These are phyloP conservation scores for Musa troglodytarum DNA, from an alignment of 176 grass and related monocot species.

Conservation along the genomic window DNA sequence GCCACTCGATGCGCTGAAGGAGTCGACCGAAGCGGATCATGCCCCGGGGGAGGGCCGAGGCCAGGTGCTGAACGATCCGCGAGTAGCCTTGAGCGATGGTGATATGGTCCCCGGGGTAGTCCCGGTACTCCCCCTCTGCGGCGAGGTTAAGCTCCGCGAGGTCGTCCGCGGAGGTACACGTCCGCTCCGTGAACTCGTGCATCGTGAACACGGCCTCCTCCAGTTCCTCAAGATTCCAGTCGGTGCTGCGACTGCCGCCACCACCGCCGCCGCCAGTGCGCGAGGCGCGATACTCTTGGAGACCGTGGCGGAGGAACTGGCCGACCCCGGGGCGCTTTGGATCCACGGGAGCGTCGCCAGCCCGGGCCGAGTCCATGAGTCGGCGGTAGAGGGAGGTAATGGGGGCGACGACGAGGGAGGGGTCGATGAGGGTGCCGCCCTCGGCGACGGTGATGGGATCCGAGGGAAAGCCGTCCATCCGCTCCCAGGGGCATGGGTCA, in stretches of 20 bases:
- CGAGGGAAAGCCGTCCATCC: conserved; percentile 73
- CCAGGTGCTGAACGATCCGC: conserved; percentile 45
- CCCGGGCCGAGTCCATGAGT: conserved; percentile 59
- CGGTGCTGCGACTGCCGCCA: not conserved
- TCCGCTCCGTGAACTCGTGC: conserved; percentile 53
- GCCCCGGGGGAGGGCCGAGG: conserved; percentile 33
- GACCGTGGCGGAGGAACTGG: conserved; percentile 48
- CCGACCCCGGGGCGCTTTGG: conserved; percentile 23
- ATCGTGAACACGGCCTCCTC: conserved; percentile 60
- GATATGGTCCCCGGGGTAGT: conserved; percentile 79
- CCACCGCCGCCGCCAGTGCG: not conserved
- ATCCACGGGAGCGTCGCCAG: conserved; percentile 24
- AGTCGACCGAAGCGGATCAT: conserved; percentile 36
- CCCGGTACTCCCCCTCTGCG: conserved; percentile 75
- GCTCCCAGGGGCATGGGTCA: conserved; percentile 41
- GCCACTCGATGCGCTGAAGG: conserved; percentile 55
- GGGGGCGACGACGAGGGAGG: conserved; percentile 30
- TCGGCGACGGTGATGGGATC: conserved; percentile 56
- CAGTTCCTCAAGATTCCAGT: conserved; percentile 31
- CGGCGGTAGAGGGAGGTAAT: conserved; percentile 44
- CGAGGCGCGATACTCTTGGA: conserved; percentile 39
- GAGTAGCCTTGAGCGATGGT: conserved; percentile 71
- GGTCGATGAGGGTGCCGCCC: conserved; percentile 47
- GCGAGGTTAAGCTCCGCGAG: conserved; percentile 57
- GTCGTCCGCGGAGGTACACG: conserved; percentile 54